Conservation (phyloP, 73 alveolate genomes). For the Stentor roeselii region DNA sequence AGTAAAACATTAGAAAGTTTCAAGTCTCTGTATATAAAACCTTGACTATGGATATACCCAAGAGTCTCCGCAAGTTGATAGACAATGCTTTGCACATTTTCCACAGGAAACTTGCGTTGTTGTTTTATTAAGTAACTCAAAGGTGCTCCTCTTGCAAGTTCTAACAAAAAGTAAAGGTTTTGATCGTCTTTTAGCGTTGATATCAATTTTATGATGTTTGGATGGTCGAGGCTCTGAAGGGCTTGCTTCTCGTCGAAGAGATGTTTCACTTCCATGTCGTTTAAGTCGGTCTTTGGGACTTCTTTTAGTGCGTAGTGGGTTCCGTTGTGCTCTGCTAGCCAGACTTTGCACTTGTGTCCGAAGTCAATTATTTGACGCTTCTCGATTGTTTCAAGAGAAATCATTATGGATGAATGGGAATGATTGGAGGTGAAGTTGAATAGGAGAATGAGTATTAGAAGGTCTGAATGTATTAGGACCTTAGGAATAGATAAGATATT, state of each 20-base stretch:
- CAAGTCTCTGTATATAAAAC: slow-evolving; percentile 4
- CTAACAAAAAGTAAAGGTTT: slow-evolving; percentile 9
- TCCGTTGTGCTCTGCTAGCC: neutral
- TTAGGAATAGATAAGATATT: too few relatives aligned
- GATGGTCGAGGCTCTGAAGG: slow-evolving; percentile 25
- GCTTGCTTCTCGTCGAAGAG: slow-evolving; percentile 24
- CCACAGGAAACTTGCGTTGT: slow-evolving; percentile 4
- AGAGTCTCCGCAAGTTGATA: slow-evolving; percentile 20
- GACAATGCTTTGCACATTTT: slow-evolving; percentile 4
- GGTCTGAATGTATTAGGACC: too few relatives aligned
- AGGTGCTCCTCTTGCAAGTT: slow-evolving; percentile 27
- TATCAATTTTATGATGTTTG: slow-evolving; percentile 36
- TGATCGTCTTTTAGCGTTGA: slow-evolving; percentile 6
- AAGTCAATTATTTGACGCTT: neutral
- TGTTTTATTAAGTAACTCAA: neutral
- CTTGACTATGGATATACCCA: slow-evolving; percentile 8
- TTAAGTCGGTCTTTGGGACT: neutral
- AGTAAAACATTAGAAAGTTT: slow-evolving; percentile 9
- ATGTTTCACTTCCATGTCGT: slow-evolving; percentile 17
- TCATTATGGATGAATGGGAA: neutral
- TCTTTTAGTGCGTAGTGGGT: slow-evolving; percentile 19
- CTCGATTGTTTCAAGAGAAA: neutral
- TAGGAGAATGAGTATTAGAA: too few relatives aligned
- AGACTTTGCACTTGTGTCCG: slow-evolving; percentile 14
- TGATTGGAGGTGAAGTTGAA: too few relatives aligned